A percentile compares a stretch with the other conserved stretches of the same genome.
Conservation (phyloP, 129 eudicot genomes). For the Saposhnikovia divaricata region DNA sequence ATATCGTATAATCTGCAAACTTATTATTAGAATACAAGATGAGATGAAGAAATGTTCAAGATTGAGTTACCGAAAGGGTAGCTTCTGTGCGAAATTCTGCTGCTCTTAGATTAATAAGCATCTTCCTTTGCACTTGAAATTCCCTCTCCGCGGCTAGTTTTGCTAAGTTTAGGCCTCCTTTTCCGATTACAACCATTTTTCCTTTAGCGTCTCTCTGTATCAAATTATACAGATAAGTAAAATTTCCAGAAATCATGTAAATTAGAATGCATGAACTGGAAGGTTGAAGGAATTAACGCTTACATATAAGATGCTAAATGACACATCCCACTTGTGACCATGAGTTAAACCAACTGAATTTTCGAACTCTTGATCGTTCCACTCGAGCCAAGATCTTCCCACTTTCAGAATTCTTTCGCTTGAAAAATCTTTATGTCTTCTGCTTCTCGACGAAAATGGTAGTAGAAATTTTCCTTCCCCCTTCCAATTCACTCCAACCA, state of each 20-base stretch:
- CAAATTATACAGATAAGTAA: not conserved
- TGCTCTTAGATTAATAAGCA: slow-evolving; percentile 36
- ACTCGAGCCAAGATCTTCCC: slow-evolving; percentile 29
- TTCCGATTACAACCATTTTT: slow-evolving; percentile 44
- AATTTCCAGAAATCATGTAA: not conserved
- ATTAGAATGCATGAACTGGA: not conserved
- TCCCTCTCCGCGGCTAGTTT: slow-evolving; percentile 36
- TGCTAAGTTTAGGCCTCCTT: slow-evolving; percentile 39
- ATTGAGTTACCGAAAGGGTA: slow-evolving; percentile 33
- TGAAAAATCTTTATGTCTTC: slow-evolving; percentile 18
- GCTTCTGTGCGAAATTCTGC: slow-evolving; percentile 43
- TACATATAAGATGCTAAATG: slow-evolving; percentile 45
- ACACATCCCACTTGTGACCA: slow-evolving; percentile 37
- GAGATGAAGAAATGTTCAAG: not conserved
- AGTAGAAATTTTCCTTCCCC: slow-evolving; percentile 46
- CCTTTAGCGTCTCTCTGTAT: slow-evolving; percentile 41
- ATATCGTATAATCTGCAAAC: not conserved
- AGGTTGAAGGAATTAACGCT: slow-evolving; percentile 9
- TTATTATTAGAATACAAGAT: not conserved
- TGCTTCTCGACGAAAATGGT: slow-evolving; percentile 24
- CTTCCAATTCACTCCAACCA: slow-evolving; percentile 52
- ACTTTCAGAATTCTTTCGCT: slow-evolving; percentile 23
- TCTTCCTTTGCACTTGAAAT: slow-evolving; percentile 26
- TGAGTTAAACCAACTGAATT: slow-evolving; percentile 15
- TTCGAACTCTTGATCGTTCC: slow-evolving; percentile 59